Percentiles rank a stretch among this genome's conserved stretches.
Evolutionary conservation across 1,284 basidiomycete genomes (phyloP).

Genomic region (Fomitopsis pinicola): DNA sequence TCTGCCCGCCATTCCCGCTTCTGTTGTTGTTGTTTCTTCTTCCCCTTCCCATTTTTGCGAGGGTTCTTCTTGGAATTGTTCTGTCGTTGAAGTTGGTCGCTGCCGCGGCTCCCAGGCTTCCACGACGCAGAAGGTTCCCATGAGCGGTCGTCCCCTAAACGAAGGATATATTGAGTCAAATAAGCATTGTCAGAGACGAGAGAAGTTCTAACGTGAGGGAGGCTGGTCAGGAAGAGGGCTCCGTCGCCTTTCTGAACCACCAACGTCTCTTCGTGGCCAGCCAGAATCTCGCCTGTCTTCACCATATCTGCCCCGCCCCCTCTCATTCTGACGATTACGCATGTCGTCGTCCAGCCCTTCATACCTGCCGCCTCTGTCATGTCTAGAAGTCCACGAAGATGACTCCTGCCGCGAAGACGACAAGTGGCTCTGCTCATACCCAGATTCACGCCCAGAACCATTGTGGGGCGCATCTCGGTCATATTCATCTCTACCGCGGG

Average conservation of each 20-base stretch:
- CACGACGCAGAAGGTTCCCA: constrained; percentile 34
- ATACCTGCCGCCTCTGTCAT: constrained; percentile 37
- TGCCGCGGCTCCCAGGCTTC: constrained; percentile 26
- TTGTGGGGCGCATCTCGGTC: constrained; percentile 27
- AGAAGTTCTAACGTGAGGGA: constrained; percentile 5
- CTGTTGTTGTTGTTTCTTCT: constrained; percentile 34
- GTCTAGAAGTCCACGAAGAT: constrained; percentile 24
- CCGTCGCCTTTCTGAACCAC: constrained; percentile 18
- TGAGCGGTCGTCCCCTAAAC: constrained; percentile 25
- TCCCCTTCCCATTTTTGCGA: constrained; percentile 29
- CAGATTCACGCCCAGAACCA: constrained; percentile 37
- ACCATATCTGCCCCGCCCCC: constrained; percentile 13
- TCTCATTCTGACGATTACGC: constrained; percentile 11
- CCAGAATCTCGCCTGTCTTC: constrained; percentile 19
- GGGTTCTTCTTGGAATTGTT: constrained; percentile 32
- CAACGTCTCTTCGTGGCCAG: constrained; percentile 14
- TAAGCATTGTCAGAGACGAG: not conserved
- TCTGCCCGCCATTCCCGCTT: constrained; percentile 59
- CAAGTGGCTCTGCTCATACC: constrained; percentile 40
- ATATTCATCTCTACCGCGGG: constrained; percentile 48
- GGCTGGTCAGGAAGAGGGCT: constrained; percentile 34
- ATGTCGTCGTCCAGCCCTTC: constrained; percentile 42
- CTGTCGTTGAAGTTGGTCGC: constrained; percentile 27
- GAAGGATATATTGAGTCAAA: not conserved
- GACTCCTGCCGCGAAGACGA: constrained; percentile 38